These are phyloP conservation scores for Ustilago lituana DNA, from an alignment of 1,284 basidiomycete genomes.

Conservation along the genomic window DNA sequence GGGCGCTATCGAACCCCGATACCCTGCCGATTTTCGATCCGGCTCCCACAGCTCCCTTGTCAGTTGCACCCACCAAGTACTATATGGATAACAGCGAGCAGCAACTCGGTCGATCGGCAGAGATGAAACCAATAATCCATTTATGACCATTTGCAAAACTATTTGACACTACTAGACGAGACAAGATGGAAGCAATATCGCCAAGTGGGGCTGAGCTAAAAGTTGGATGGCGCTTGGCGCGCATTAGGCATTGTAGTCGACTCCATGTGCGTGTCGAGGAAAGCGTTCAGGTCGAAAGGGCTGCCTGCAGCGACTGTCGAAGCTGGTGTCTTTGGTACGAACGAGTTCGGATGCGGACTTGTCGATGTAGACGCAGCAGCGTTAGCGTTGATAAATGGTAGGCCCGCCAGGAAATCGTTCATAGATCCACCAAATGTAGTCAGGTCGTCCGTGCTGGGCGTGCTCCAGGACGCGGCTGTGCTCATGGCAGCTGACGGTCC, in stretches of 20 bases:
- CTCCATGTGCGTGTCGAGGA: slow-evolving; percentile 32
- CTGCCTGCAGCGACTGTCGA: slow-evolving; percentile 8
- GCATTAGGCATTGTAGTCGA: slow-evolving; percentile 3
- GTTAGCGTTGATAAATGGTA: slow-evolving; percentile 28
- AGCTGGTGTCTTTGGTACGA: slow-evolving; percentile 22
- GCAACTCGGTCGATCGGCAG: too few relatives aligned
- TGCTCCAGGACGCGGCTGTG: slow-evolving; percentile 21
- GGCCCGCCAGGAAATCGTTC: slow-evolving; percentile 26
- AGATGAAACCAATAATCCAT: too few relatives aligned
- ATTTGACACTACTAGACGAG: too few relatives aligned
- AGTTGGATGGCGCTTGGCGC: slow-evolving; percentile 9
- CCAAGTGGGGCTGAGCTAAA: background rate
- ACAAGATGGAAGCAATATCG: too few relatives aligned
- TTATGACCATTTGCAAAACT: too few relatives aligned
- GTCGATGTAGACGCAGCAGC: background rate
- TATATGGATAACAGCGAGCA: too few relatives aligned
- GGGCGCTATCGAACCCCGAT: too few relatives aligned
- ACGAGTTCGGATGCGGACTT: slow-evolving; percentile 19
- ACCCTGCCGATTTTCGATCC: too few relatives aligned
- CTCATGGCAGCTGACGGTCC: background rate
- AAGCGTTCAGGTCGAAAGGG: slow-evolving; percentile 43
- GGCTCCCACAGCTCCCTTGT: too few relatives aligned
- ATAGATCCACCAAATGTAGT: slow-evolving; percentile 15
- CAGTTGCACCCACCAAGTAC: too few relatives aligned
- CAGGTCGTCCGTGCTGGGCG: slow-evolving; percentile 25